Base-by-base conservation (phyloP, 2,329 filamentous ascomycete genomes). In the Teratosphaeria nubilosa region DNA sequence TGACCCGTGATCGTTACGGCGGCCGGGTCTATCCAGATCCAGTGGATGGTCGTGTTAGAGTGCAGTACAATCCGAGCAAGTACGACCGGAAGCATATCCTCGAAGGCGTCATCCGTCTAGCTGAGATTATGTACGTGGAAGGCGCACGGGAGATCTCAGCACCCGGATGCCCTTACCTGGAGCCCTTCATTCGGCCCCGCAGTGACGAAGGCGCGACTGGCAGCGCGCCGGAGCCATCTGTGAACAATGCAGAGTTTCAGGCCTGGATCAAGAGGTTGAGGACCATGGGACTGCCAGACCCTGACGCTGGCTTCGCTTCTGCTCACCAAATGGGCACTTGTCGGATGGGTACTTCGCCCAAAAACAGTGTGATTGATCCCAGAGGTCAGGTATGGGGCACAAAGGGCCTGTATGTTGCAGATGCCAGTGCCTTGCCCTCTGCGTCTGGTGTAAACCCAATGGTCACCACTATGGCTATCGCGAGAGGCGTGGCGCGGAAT, bases 291-390 rank as follows among this genome's bases (percentile, higher is more conserved):
- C 74, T 82, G 11, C 72, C 78, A 0, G 68, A 73, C 1, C 81
- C 82, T 0, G 74, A 78, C 31, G 76, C 78, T 24, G 70, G 75
- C n/a, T 88, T 83, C 66, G 74, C 78, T 31, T 87, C 84, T n/a
- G 88, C 88, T 20, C 88, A 92, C 72, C 88, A 91, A 75, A 91
- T 91, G 88, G 86, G 87, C 24, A 83, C 83, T 10, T 89, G 86
- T 66, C 78, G 86, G 2, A 92, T 91, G 88, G 83, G 83, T 59
- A 76, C 76, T 1, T 65, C 56, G 27, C 65, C 72, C 41, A 68
- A 65, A 54, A 73, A 70, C n/a, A 74, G 75, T 24, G 77, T 76
- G 9, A 75, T 79, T 5, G 76, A 78, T 64, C 65, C 71, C 0
- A 60, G 68, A 20, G 77, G 77, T 0, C 61, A 63, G 48, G 76